Percentiles rank a stretch among this genome's conserved stretches.
These are phyloP conservation scores for Lactifluus subvellereus DNA, from an alignment of 768 basidiomycete genomes.

Conservation along the genomic window DNA sequence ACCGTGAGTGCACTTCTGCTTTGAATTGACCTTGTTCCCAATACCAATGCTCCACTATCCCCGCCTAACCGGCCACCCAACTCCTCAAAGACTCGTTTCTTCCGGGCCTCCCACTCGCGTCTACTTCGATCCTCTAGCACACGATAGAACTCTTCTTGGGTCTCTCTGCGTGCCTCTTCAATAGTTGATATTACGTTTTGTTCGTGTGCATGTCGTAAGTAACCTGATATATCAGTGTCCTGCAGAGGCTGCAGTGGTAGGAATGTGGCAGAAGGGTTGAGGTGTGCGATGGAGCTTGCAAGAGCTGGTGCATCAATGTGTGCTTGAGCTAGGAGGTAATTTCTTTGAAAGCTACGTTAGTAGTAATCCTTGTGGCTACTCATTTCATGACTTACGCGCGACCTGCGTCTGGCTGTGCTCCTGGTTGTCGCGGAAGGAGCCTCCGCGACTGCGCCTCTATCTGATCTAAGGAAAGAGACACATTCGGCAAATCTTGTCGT, in stretches of 20 bases:
- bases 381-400: slow-evolving; percentile 51
- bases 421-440: slow-evolving; percentile 68
- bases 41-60: slow-evolving; percentile 49
- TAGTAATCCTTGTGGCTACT: not conserved
- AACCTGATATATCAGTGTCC: slow-evolving; percentile 92
- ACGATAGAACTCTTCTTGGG: slow-evolving; percentile 79
- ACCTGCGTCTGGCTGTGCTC: slow-evolving; percentile 56
- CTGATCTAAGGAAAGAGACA: slow-evolving; percentile 88
- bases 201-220: slow-evolving; percentile 90
- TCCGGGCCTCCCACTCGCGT: slow-evolving; percentile 86
- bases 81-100: slow-evolving; percentile 85
- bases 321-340: slow-evolving; percentile 89
- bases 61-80: slow-evolving; percentile 62
- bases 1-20: slow-evolving; percentile 52
- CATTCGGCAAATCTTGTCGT: slow-evolving; percentile 76
- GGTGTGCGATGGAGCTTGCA: slow-evolving; percentile 72
- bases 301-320: slow-evolving; percentile 91
- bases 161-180: slow-evolving; percentile 81
- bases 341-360: slow-evolving; percentile 40
- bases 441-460: slow-evolving; percentile 89
- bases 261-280: slow-evolving; percentile 79
- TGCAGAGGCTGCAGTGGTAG: slow-evolving; percentile 87
- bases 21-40: slow-evolving; percentile 58
- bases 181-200: slow-evolving; percentile 93
- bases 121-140: slow-evolving; percentile 69